Evolutionary conservation across 345 rosid species (phyloP).

Genomic region (Syzygium jambos): DNA sequence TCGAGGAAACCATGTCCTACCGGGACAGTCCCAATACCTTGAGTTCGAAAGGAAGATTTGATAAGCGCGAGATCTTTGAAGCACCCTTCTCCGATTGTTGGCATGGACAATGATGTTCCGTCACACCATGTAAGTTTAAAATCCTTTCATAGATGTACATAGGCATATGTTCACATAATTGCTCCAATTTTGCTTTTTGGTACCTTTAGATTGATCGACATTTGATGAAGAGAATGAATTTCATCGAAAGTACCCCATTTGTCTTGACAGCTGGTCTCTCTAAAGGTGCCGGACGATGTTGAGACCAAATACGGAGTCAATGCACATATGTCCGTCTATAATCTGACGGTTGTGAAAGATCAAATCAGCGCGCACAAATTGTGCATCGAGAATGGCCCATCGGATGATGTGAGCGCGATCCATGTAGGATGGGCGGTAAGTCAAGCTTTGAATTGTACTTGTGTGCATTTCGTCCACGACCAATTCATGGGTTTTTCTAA

Average conservation of each 20-base stretch:
- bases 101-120: background rate
- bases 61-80: background rate
- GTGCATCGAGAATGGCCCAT: background rate
- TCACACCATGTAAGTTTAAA: background rate
- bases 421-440: background rate
- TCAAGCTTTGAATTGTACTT: background rate
- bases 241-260: background rate
- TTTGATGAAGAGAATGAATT: too few species aligned
- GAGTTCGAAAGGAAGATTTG: background rate
- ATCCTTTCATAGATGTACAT: too few species aligned
- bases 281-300: background rate
- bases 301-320: background rate
- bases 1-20: background rate
- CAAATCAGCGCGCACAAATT: background rate
- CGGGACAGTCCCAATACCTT: background rate
- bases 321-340: background rate
- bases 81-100: background rate
- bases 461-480: too few species aligned
- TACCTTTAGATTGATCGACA: too few species aligned
- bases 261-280: background rate
- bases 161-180: background rate
- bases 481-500: too few species aligned
- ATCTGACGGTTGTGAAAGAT: background rate
- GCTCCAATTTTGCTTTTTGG: background rate
- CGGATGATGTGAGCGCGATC: background rate